These are phyloP conservation scores for Canna indica DNA, from an alignment of 176 grass and related monocot species.

Conservation along the genomic window DNA sequence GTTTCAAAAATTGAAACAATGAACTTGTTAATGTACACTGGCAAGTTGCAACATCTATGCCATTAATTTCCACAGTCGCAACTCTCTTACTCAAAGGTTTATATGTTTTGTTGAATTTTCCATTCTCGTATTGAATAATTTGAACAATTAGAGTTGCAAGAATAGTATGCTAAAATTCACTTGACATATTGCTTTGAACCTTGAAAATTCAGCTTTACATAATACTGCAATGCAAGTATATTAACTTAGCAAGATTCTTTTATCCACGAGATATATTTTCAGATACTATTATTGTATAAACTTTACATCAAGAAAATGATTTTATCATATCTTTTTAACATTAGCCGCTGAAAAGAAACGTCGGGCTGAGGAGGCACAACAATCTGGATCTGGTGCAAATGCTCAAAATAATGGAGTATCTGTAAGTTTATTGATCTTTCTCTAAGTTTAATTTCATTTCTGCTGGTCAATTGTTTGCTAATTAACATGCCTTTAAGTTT, in stretches of 20 bases:
- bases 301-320: not conserved
- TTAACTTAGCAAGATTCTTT: not conserved
- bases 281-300: not conserved
- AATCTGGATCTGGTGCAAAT: conserved; percentile 31
- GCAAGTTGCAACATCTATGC: too few relatives aligned
- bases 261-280: not conserved
- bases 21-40: too few relatives aligned
- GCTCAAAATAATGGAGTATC: conserved; percentile 52
- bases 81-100: too few relatives aligned
- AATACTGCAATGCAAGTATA: not conserved
- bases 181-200: not conserved
- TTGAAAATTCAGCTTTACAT: not conserved
- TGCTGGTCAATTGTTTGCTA: not conserved
- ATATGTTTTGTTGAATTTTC: not conserved
- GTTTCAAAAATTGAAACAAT: too few relatives aligned
- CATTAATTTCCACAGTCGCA: too few relatives aligned
- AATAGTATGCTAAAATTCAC: not conserved
- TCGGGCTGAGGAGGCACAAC: conserved; percentile 54
- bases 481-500: too few relatives aligned
- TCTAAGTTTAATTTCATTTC: conserved; percentile 9
- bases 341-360: conserved; percentile 72
- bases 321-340: conserved; percentile 9
- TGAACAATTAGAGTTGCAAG: not conserved
- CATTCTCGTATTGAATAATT: not conserved
- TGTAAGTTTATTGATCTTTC: conserved; percentile 49